Evolutionary conservation across 352 stramenopile species (phyloP).

Genomic region (Plasmopara muralis): DNA sequence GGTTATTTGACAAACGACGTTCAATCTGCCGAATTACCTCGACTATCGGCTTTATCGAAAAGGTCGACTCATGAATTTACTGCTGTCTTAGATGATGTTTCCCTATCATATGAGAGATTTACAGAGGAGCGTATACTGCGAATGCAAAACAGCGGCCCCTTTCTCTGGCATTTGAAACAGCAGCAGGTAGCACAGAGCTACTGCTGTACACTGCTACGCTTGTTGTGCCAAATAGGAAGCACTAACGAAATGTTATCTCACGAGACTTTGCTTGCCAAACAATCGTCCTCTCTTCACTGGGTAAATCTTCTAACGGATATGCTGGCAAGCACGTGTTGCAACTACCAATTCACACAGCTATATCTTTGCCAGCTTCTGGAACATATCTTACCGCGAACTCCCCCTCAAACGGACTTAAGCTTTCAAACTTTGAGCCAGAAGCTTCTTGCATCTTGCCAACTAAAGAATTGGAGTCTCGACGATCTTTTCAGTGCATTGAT

Average conservation of each 20-base stretch:
- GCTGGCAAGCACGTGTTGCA: conserved; percentile 11
- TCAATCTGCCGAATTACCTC: neutral
- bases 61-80: conserved; percentile 9
- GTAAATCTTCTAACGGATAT: conserved; percentile 20
- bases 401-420: conserved; percentile 5
- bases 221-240: conserved; percentile 30
- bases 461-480: conserved; percentile 1
- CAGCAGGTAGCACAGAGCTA: conserved; percentile 21
- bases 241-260: neutral
- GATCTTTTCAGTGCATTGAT: conserved; percentile 14
- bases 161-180: conserved; percentile 38
- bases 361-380: conserved; percentile 29
- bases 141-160: conserved; percentile 20
- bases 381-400: conserved; percentile 16
- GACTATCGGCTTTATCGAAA: conserved; percentile 5
- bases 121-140: conserved; percentile 10
- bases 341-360: conserved; percentile 17
- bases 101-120: conserved; percentile 10
- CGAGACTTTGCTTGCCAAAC: neutral
- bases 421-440: conserved; percentile 6
- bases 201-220: conserved; percentile 24
- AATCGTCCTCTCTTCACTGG: conserved; percentile 24
- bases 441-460: conserved; percentile 6
- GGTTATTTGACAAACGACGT: neutral
- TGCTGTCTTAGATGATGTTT: conserved; percentile 32